Conservation (phyloP, 768 basidiomycete species). For the Suillus alpinus region DNA sequence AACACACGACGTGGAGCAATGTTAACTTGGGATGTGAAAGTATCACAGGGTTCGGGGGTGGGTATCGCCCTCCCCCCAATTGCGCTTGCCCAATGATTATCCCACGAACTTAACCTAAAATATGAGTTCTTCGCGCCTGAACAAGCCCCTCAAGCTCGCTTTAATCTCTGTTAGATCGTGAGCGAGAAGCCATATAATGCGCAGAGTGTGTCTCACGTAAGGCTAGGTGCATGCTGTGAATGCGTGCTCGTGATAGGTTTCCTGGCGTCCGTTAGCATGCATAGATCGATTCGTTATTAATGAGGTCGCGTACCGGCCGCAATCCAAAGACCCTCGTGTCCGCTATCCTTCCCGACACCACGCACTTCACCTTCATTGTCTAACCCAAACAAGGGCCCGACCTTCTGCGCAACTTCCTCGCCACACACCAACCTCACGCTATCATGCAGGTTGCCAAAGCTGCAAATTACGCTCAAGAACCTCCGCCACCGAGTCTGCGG, state of each 20-base stretch:
- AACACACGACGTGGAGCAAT: background rate
- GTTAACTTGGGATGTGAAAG: background rate
- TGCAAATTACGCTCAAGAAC: slow-evolving; percentile 17
- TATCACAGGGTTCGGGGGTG: background rate
- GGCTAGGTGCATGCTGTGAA: slow-evolving; percentile 29
- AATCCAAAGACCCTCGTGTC: slow-evolving; percentile 35
- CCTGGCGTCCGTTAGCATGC: slow-evolving; percentile 11
- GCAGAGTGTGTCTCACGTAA: slow-evolving; percentile 19
- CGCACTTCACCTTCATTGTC: slow-evolving; percentile 62
- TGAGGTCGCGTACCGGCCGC: slow-evolving; percentile 16
- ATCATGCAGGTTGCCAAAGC: slow-evolving; percentile 43
- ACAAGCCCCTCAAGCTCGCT: slow-evolving; percentile 26
- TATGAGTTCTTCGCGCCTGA: slow-evolving; percentile 11
- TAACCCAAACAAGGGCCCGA: slow-evolving; percentile 63
- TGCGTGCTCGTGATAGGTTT: slow-evolving; percentile 19
- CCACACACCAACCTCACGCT: slow-evolving; percentile 45
- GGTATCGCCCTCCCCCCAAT: background rate
- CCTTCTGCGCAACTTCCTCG: slow-evolving; percentile 39
- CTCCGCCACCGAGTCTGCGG: background rate
- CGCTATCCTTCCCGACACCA: slow-evolving; percentile 34
- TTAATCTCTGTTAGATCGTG: slow-evolving; percentile 23
- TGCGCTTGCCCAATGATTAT: background rate
- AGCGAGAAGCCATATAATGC: background rate
- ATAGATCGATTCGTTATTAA: background rate
- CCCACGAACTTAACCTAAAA: slow-evolving; percentile 3